A percentile compares a stretch with the other conserved stretches of the same genome.
These are phyloP conservation scores for Amaranthus tricolor DNA, from an alignment of 179 eudicot genomes.

Conservation along the genomic window DNA sequence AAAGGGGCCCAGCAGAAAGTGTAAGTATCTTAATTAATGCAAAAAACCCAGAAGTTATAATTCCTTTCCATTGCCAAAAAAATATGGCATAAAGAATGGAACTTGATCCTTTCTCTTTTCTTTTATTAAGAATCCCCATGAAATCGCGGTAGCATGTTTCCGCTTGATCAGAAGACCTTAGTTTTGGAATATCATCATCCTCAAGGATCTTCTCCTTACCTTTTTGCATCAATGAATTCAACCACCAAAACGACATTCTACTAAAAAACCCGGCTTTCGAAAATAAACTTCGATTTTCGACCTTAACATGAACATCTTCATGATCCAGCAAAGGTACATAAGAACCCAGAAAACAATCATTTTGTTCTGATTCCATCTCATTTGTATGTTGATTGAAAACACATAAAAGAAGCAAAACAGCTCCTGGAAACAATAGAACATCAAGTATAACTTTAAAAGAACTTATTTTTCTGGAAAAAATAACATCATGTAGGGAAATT, in stretches of 20 bases:
- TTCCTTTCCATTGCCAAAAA: conserved; percentile 15
- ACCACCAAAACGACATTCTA: conserved; percentile 64
- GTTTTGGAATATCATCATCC: conserved; percentile 58
- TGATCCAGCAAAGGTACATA: conserved; percentile 5
- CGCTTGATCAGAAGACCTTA: conserved; percentile 66
- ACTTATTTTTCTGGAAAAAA: conserved; percentile 1
- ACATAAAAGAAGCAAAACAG: conserved; percentile 14
- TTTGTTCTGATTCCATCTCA: background rate
- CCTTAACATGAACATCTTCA: background rate
- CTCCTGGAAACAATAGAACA: conserved; percentile 22
- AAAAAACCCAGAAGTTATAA: conserved; percentile 15
- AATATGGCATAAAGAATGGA: conserved; percentile 30
- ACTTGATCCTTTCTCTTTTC: conserved; percentile 11
- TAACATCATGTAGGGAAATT: background rate
- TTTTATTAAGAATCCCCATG: conserved; percentile 1
- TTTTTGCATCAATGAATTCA: conserved; percentile 47
- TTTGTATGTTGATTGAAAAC: conserved; percentile 1
- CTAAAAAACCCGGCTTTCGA: conserved; percentile 36
- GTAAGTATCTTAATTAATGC: conserved; percentile 17
- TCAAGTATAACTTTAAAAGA: conserved; percentile 21
- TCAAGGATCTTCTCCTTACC: conserved; percentile 51
- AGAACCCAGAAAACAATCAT: conserved; percentile 1
- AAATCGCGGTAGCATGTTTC: conserved; percentile 16
- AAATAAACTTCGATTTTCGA: conserved; percentile 15
- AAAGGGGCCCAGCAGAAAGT: conserved; percentile 22